Conservation (phyloP, 2,329 filamentous ascomycete species). For the Westerdykella ornata region DNA sequence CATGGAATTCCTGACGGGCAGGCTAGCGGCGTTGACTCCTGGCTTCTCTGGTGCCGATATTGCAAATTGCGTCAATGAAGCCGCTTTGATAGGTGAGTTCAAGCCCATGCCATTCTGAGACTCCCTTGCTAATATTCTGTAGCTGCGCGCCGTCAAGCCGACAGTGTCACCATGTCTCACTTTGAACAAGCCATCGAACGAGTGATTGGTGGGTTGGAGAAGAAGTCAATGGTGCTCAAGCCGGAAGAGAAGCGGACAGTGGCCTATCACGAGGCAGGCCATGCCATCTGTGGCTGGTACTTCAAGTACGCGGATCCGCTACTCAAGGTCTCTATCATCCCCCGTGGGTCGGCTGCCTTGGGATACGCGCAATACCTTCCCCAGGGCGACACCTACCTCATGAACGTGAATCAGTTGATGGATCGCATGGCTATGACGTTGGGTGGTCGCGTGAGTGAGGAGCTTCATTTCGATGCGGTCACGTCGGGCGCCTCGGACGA, state of each 20-base stretch:
- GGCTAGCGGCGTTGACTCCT: slow-evolving; percentile 84
- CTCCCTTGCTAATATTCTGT: slow-evolving; percentile 37
- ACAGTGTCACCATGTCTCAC: slow-evolving; percentile 77
- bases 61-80: slow-evolving; percentile 97
- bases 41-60: slow-evolving; percentile 98
- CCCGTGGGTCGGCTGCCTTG: slow-evolving; percentile 84
- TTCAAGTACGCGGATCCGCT: slow-evolving; percentile 94
- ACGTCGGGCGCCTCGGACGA: slow-evolving; percentile 93
- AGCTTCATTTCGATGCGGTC: slow-evolving; percentile 93
- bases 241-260: slow-evolving; percentile 93
- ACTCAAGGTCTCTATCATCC: slow-evolving; percentile 97
- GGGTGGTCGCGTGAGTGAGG: slow-evolving; percentile 88
- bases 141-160: slow-evolving; percentile 79
- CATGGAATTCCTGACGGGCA: slow-evolving; percentile 76
- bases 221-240: slow-evolving; percentile 89
- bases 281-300: slow-evolving; percentile 98
- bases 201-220: slow-evolving; percentile 91
- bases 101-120: not conserved
- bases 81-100: slow-evolving; percentile 79
- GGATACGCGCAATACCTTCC: slow-evolving; percentile 98
- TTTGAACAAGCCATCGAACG: slow-evolving; percentile 98
- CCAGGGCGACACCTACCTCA: slow-evolving; percentile 81
- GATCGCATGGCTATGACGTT: slow-evolving; percentile 99
- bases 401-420: slow-evolving; percentile 94
- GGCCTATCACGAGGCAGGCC: slow-evolving; percentile 95